Evolutionary conservation across 78 protist species (phyloP).

Genomic region (Emiliania huxleyi): DNA sequence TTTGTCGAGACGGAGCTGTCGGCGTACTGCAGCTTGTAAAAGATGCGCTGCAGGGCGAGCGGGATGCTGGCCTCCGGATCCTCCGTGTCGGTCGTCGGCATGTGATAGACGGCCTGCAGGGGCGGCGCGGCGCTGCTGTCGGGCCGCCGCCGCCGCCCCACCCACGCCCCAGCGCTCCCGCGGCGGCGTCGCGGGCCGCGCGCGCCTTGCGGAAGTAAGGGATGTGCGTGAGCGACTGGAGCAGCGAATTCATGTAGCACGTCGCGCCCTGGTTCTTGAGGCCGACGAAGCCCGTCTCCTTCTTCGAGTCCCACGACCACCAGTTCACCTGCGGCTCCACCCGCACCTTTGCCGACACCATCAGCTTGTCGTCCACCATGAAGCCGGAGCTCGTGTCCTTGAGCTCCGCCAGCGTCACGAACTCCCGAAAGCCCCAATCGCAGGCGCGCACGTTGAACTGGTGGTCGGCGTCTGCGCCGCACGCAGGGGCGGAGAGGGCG

Average conservation of each 20-base stretch:
- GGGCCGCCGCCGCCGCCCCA: no score
- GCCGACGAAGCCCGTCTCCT: conserved; percentile 73
- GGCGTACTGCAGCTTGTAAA: conserved; percentile 66
- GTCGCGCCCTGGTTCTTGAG: conserved; percentile 83
- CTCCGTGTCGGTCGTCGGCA: conserved; percentile 47
- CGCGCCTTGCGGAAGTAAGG: conserved; percentile 55
- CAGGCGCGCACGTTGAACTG: conserved; percentile 26
- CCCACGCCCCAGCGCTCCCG: no score
- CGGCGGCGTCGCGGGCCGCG: not conserved
- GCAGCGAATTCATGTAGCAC: conserved; percentile 81
- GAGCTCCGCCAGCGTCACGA: not conserved
- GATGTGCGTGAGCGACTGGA: conserved; percentile 78
- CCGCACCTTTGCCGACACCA: not conserved
- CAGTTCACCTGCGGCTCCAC: not conserved
- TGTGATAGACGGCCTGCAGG: conserved; percentile 61
- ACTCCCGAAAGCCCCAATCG: conserved; percentile 64
- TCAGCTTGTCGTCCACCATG: not conserved
- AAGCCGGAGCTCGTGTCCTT: not conserved
- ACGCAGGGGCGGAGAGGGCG: no score
- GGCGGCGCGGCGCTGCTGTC: no score
- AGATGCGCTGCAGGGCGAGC: conserved; percentile 72
- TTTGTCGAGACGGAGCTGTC: conserved; percentile 51
- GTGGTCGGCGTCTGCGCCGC: conserved; percentile 39
- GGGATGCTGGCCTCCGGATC: conserved; percentile 29
- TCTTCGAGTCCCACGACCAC: conserved; percentile 47